Base-by-base conservation (phyloP, 208 protist genomes). In the Strigomonas culicis region DNA sequence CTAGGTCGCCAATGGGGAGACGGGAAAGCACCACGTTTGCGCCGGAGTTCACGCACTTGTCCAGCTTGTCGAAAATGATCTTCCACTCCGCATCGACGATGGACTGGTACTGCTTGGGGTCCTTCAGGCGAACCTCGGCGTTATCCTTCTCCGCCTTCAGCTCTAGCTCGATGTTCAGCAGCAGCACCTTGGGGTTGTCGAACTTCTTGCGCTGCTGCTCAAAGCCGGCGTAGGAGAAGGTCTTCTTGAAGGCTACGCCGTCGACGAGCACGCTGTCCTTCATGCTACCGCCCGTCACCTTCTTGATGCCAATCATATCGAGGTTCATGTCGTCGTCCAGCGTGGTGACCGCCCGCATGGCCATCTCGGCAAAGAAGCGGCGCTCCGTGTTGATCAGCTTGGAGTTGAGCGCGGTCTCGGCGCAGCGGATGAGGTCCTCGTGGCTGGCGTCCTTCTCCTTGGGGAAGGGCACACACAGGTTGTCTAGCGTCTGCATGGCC, bases 211-310 rank as follows among this genome's bases (percentile, higher is more conserved):
- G 96, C 88, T 99, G 98, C 88, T 99, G 98, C 86, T 99, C 99
- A 69, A 99, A 99, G 46, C 98, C 98, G 52, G 99, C 99, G 82
- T 99, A 39, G 6, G 32, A 39, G 32, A 39, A 39, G 72, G 99
- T 99, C 86, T 99, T 99, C 87, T 99, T 99, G 93, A 99, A 99
- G 0, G 99, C 99, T 21, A 99, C 99, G 63, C 99, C 99, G 55
- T 99, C 84, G 52, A 99, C 95, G 28, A 99, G 88, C 10, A 98
- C 61, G 53, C 98, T 99, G 43, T 99, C 99, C 75, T 97, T 65
- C 81, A 99, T 94, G 67, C 97, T 93, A 59, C 99, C 99, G 67
- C 99, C 99, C n/a, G 81, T 73, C 25, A 99, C 98, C 80, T 99
- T 99, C 83, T 99, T 99, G 53, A 99, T 98, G 30, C 99, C 99